Percentiles rank a stretch among this genome's conserved stretches.
These are phyloP conservation scores for Pleurozium schreberi DNA, from an alignment of 225 moss, liverwort and hornwort species.

Conservation along the genomic window DNA sequence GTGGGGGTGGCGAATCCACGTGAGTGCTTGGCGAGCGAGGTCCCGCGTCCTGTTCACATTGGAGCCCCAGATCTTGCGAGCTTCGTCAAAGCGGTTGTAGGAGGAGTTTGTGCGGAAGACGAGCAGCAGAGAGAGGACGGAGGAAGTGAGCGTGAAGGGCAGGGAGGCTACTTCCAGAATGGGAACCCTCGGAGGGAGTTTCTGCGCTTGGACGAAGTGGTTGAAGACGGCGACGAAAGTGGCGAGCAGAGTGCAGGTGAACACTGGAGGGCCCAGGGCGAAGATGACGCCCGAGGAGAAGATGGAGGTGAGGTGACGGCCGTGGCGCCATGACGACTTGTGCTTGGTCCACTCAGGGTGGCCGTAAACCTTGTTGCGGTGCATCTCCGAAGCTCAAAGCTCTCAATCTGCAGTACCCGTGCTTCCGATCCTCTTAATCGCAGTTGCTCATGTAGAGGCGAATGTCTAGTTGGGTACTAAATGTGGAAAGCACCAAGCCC, in stretches of 20 bases:
- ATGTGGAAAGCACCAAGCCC: neutral
- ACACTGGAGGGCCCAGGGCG: slow-evolving; percentile 51
- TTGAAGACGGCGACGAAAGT: slow-evolving; percentile 45
- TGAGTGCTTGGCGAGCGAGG: neutral
- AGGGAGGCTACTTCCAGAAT: slow-evolving; percentile 38
- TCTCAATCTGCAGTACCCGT: neutral
- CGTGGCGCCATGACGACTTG: slow-evolving; percentile 49
- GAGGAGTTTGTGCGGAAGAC: slow-evolving; percentile 20
- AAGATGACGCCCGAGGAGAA: slow-evolving; percentile 52
- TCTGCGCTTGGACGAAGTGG: slow-evolving; percentile 9
- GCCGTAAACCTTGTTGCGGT: slow-evolving; percentile 36
- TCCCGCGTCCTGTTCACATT: slow-evolving; percentile 7
- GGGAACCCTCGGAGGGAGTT: slow-evolving; percentile 24
- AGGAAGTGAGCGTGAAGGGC: slow-evolving; percentile 15
- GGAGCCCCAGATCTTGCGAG: slow-evolving; percentile 3
- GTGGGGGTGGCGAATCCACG: neutral
- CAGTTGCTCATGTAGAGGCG: neutral
- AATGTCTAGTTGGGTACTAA: neutral
- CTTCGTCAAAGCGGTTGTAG: slow-evolving; percentile 18
- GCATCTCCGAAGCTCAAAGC: slow-evolving; percentile 8
- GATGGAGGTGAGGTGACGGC: slow-evolving; percentile 41
- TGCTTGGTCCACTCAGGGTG: slow-evolving; percentile 55
- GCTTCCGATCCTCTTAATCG: neutral
- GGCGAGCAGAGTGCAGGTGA: slow-evolving; percentile 41
- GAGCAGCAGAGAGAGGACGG: slow-evolving; percentile 14